Percentiles rank a stretch among this genome's conserved stretches.
phyloP scores from a whole-genome alignment of 2,329 filamentous ascomycete species.

The Dactylonectria estremocensis region DNA sequence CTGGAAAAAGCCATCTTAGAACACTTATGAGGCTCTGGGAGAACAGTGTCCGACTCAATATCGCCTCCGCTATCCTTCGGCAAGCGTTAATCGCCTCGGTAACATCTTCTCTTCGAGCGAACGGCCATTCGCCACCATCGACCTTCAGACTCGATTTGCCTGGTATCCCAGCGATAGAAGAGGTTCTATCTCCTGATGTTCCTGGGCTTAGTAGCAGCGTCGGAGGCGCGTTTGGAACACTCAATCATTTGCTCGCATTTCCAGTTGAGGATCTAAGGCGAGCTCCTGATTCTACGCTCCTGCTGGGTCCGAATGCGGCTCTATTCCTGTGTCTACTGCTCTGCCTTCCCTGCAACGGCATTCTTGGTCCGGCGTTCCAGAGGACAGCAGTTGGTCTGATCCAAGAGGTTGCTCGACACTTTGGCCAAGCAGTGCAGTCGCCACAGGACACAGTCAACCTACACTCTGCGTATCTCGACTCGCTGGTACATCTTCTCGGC shows the following conservation, averaged over 20 bases:
- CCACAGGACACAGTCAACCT: constrained; percentile 33
- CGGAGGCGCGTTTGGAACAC: constrained; percentile 24
- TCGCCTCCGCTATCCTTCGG: constrained; percentile 33
- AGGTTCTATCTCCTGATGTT: constrained; percentile 21
- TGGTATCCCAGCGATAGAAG: not conserved
- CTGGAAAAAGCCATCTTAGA: constrained; percentile 14
- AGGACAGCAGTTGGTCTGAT: constrained; percentile 26
- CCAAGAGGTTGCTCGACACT: constrained; percentile 21
- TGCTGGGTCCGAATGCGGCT: constrained; percentile 33
- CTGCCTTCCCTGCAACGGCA: constrained; percentile 31
- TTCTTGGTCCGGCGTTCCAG: constrained; percentile 35
- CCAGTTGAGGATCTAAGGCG: constrained; percentile 30
- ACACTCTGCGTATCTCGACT: constrained; percentile 25
- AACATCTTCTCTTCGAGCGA: constrained; percentile 19
- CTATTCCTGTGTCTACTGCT: constrained; percentile 33
- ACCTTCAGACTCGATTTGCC: constrained; percentile 16
- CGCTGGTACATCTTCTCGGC: not conserved
- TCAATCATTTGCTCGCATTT: constrained; percentile 29
- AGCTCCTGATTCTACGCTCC: constrained; percentile 31
- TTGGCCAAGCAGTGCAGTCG: constrained; percentile 26
- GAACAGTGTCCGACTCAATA: constrained; percentile 32
- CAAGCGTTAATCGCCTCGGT: constrained; percentile 30
- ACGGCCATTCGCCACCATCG: constrained; percentile 5
- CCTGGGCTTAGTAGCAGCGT: constrained; percentile 23
- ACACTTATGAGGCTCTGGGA: constrained; percentile 34